Percentiles rank a stretch among this genome's conserved stretches.
Conservation (phyloP, 2,329 filamentous ascomycete genomes). For the Cyanodermella asteris region DNA sequence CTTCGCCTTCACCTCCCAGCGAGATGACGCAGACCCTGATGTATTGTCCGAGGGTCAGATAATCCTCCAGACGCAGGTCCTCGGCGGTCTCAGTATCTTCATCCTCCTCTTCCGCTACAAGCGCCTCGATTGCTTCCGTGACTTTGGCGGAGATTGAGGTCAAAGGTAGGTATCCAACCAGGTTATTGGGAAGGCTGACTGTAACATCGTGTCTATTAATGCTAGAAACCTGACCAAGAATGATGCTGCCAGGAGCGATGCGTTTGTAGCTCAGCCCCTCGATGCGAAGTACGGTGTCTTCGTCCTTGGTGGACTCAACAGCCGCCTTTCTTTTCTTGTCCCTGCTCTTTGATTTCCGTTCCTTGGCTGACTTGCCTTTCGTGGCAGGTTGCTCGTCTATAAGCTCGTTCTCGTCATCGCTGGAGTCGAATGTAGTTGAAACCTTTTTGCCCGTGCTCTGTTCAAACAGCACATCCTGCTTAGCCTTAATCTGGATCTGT, state of each 20-base stretch:
- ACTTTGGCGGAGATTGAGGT: constrained; percentile 74
- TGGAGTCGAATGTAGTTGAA: constrained; percentile 5
- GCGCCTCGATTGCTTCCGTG: constrained; percentile 49
- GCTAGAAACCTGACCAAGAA: constrained; percentile 66
- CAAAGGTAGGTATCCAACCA: constrained; percentile 71
- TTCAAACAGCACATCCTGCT: constrained; percentile 62
- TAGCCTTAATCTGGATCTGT: constrained; percentile 85
- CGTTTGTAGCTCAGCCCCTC: constrained; percentile 85
- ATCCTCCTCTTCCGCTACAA: constrained; percentile 38
- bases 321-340: constrained; percentile 7
- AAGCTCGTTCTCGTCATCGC: constrained; percentile 6
- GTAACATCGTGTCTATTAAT: constrained; percentile 63
- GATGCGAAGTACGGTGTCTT: constrained; percentile 40
- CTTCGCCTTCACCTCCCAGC: constrained; percentile 34
- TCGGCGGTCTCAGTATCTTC: constrained; percentile 27
- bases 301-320: constrained; percentile 8
- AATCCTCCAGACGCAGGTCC: constrained; percentile 45
- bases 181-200: constrained; percentile 75
- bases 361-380: constrained; percentile 8
- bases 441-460: constrained; percentile 14
- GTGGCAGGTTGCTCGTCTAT: not conserved
- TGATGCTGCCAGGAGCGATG: constrained; percentile 61
- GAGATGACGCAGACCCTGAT: constrained; percentile 65
- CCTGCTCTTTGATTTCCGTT: constrained; percentile 12
- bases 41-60: constrained; percentile 75